A percentile compares a stretch with the other conserved stretches of the same genome.
Conservation (phyloP, 2,329 filamentous ascomycete genomes). For the Pseudogymnoascus sp. region DNA sequence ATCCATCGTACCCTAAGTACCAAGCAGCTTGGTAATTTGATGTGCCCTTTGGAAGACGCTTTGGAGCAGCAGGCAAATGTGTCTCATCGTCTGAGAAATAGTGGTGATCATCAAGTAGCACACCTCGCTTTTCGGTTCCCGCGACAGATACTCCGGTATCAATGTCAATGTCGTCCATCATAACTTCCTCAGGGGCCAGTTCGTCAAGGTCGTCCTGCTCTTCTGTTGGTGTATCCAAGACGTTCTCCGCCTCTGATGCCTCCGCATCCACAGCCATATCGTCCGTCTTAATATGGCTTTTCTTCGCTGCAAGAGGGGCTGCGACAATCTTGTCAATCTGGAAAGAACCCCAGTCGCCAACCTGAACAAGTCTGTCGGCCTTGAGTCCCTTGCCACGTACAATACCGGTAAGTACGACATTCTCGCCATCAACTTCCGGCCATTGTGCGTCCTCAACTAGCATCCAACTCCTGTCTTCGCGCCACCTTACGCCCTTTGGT, state of each 20-base stretch:
- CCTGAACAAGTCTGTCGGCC: slow-evolving; percentile 79
- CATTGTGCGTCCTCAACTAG: slow-evolving; percentile 77
- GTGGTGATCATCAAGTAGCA: slow-evolving; percentile 91
- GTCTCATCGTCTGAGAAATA: slow-evolving; percentile 91
- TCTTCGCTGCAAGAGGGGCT: slow-evolving; percentile 59
- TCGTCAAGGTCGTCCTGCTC: slow-evolving; percentile 79
- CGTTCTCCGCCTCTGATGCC: slow-evolving; percentile 40
- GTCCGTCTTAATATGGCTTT: slow-evolving; percentile 53
- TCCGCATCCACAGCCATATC: slow-evolving; percentile 61
- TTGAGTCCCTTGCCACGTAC: slow-evolving; percentile 83
- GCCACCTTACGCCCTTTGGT: slow-evolving; percentile 91
- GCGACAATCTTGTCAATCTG: slow-evolving; percentile 85
- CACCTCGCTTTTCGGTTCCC: slow-evolving; percentile 65
- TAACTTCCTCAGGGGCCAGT: slow-evolving; percentile 77
- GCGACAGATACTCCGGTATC: slow-evolving; percentile 43
- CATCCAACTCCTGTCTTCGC: slow-evolving; percentile 95
- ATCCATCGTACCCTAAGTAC: slow-evolving; percentile 73
- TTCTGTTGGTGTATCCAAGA: slow-evolving; percentile 65
- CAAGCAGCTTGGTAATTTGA: slow-evolving; percentile 92
- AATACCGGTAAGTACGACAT: slow-evolving; percentile 74
- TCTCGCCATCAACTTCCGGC: slow-evolving; percentile 51
- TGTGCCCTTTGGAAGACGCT: slow-evolving; percentile 79
- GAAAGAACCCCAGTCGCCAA: slow-evolving; percentile 91
- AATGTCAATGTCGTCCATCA: slow-evolving; percentile 65
- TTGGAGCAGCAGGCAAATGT: slow-evolving; percentile 55